phyloP scores from a whole-genome alignment of 2,329 filamentous ascomycete genomes.

The Verticillium isaacii region DNA sequence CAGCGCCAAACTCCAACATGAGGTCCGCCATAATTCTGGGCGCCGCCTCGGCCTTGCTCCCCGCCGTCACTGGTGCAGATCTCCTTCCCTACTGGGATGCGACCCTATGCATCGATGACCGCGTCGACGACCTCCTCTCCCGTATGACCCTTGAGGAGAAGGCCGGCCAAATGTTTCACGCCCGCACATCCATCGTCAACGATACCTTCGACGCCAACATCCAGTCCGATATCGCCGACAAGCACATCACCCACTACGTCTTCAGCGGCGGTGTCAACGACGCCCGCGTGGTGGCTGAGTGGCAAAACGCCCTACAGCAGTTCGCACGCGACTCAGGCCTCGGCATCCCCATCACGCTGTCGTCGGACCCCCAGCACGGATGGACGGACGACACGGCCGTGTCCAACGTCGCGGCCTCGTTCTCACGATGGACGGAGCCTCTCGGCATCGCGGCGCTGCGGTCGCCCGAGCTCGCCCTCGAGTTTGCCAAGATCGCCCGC shows the following conservation, averaged over 20 bases:
- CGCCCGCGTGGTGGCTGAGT: slow-evolving; percentile 27
- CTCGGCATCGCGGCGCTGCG: slow-evolving; percentile 45
- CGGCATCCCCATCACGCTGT: slow-evolving; percentile 43
- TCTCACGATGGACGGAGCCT: slow-evolving; percentile 48
- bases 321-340: slow-evolving; percentile 37
- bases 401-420: slow-evolving; percentile 33
- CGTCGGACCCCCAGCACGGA: slow-evolving; percentile 40
- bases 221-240: slow-evolving; percentile 24
- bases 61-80: background rate
- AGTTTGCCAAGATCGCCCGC: slow-evolving; percentile 43
- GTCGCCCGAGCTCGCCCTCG: slow-evolving; percentile 33
- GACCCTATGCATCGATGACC: slow-evolving; percentile 35
- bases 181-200: slow-evolving; percentile 22
- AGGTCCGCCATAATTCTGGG: background rate
- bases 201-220: slow-evolving; percentile 17
- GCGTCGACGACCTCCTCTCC: slow-evolving; percentile 37
- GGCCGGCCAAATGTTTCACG: slow-evolving; percentile 42
- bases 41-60: background rate
- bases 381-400: slow-evolving; percentile 39
- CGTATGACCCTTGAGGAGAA: slow-evolving; percentile 45
- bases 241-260: slow-evolving; percentile 40
- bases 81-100: slow-evolving; percentile 20
- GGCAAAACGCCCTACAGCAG: slow-evolving; percentile 36
- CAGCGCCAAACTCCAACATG: background rate
- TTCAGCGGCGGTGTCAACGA: slow-evolving; percentile 37